phyloP scores from a whole-genome alignment of 2,329 filamentous ascomycete genomes.

The Camptophora hylomeconis region DNA sequence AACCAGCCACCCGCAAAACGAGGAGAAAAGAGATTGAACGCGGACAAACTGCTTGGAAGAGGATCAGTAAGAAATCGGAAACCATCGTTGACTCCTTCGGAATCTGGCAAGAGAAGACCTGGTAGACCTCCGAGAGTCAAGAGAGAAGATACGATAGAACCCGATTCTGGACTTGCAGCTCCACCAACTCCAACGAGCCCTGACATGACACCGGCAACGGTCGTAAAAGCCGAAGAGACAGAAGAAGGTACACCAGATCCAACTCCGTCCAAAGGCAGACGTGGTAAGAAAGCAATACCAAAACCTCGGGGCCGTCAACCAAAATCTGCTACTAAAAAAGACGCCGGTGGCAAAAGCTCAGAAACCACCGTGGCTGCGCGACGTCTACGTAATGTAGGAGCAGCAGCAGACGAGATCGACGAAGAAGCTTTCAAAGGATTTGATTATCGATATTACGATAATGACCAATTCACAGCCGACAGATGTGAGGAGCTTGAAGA shows the following conservation, averaged over 20 bases:
- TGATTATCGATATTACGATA: slow-evolving; percentile 71
- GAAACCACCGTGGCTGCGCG: slow-evolving; percentile 70
- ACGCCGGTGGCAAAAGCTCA: slow-evolving; percentile 38
- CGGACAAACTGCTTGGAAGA: slow-evolving; percentile 16
- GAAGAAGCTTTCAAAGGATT: slow-evolving; percentile 84
- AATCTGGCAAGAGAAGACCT: slow-evolving; percentile 26
- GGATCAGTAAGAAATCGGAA: slow-evolving; percentile 31
- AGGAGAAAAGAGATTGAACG: slow-evolving; percentile 40
- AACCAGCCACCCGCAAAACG: slow-evolving; percentile 88
- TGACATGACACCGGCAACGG: slow-evolving; percentile 25
- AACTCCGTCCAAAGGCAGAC: slow-evolving; percentile 20
- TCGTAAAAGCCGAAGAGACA: slow-evolving; percentile 20
- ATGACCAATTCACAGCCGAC: slow-evolving; percentile 79
- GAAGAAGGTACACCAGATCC: slow-evolving; percentile 20
- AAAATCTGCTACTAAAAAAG: slow-evolving; percentile 43
- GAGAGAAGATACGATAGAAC: slow-evolving; percentile 26
- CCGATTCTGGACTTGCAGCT: slow-evolving; percentile 28
- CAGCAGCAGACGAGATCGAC: slow-evolving; percentile 66
- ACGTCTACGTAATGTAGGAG: slow-evolving; percentile 69
- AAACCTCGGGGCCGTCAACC: slow-evolving; percentile 22
- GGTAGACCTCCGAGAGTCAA: slow-evolving; percentile 32
- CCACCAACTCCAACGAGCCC: slow-evolving; percentile 44
- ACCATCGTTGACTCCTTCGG: slow-evolving; percentile 21
- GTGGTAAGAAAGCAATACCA: slow-evolving; percentile 35
- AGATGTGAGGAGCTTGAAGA: slow-evolving; percentile 89